phyloP scores from a whole-genome alignment of 805 yeast species.

The Ogataea glucozyma region DNA sequence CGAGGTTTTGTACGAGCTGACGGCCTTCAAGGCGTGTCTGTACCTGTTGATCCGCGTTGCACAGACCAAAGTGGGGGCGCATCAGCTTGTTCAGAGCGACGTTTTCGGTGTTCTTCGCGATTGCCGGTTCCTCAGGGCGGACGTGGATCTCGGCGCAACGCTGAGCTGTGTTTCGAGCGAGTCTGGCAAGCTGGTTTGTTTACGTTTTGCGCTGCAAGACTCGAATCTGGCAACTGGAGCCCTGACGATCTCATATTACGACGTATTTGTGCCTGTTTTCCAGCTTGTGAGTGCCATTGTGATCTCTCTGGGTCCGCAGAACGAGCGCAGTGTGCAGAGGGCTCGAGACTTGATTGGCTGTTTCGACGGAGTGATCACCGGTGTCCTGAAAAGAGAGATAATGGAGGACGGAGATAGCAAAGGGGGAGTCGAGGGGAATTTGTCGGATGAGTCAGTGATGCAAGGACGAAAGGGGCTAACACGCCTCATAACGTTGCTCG shows the following conservation, averaged over 20 bases:
- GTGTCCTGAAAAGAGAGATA: conserved; percentile 41
- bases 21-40: conserved; percentile 71
- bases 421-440: no score
- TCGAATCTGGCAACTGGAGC: neutral
- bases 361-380: conserved; percentile 57
- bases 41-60: conserved; percentile 73
- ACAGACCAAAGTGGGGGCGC: conserved; percentile 75
- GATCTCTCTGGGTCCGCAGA: conserved; percentile 76
- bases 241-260: conserved; percentile 57
- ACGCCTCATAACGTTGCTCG: conserved; percentile 31
- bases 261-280: conserved; percentile 69
- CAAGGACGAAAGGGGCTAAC: conserved; percentile 28
- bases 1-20: conserved; percentile 66
- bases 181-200: no score
- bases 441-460: no score
- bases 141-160: conserved; percentile 88
- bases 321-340: conserved; percentile 55
- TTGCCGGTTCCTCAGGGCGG: conserved; percentile 59
- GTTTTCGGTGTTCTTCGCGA: conserved; percentile 61
- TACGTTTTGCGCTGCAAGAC: no score
- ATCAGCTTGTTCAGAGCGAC: conserved; percentile 71
- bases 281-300: conserved; percentile 68
- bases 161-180: no score
- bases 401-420: no score
- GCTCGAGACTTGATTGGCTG: conserved; percentile 52